Conservation (phyloP, 768 basidiomycete genomes). For the Rhodotorula toruloides region DNA sequence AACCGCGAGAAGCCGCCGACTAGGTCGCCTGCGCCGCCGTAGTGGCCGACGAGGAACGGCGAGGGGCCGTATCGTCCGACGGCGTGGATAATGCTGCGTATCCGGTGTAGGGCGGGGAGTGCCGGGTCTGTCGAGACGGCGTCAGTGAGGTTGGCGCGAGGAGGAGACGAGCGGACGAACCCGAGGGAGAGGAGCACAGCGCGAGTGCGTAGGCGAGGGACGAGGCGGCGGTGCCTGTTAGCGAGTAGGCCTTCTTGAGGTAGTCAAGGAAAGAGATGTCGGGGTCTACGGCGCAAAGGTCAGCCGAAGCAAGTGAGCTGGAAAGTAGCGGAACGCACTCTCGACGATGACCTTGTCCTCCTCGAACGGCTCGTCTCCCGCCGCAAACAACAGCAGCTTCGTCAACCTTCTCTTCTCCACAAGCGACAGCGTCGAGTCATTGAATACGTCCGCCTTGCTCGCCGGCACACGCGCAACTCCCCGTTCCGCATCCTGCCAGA, state of each 20-base stretch:
- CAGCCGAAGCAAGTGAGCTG: too few species aligned
- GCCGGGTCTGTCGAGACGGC: slow-evolving; percentile 60
- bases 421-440: slow-evolving; percentile 66
- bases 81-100: slow-evolving; percentile 69
- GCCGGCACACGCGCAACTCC: slow-evolving; percentile 59
- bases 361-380: slow-evolving; percentile 54
- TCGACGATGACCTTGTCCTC: slow-evolving; percentile 36
- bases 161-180: background rate
- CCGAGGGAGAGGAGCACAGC: slow-evolving; percentile 14
- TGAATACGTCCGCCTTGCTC: slow-evolving; percentile 90
- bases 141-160: background rate
- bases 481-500: slow-evolving; percentile 53
- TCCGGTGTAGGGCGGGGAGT: slow-evolving; percentile 60
- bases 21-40: slow-evolving; percentile 87
- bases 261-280: slow-evolving; percentile 20
- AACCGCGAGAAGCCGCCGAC: slow-evolving; percentile 70
- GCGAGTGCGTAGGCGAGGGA: slow-evolving; percentile 36
- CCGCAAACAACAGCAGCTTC: slow-evolving; percentile 75
- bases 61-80: slow-evolving; percentile 79
- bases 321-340: slow-evolving; percentile 16
- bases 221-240: slow-evolving; percentile 5
- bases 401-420: slow-evolving; percentile 84
- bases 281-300: slow-evolving; percentile 11
- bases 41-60: slow-evolving; percentile 88
- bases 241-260: slow-evolving; percentile 15